phyloP scores from a whole-genome alignment of 176 grass and related monocot genomes.

The Aegilops speltoides region DNA sequence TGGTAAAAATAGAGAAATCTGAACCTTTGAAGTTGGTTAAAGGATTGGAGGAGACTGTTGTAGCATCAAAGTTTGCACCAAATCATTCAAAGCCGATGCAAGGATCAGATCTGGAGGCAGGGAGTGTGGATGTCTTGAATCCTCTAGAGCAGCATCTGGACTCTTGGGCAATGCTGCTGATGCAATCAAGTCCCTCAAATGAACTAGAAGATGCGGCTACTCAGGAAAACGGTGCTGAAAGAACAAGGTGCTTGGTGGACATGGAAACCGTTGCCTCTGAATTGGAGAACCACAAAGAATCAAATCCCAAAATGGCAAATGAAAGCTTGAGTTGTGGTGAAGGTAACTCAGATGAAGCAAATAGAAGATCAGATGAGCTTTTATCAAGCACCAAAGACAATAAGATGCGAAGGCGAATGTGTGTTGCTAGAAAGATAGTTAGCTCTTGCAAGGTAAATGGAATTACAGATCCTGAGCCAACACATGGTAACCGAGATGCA shows the following conservation, averaged over 20 bases:
- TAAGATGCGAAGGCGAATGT: not conserved
- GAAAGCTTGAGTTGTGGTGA: conserved; percentile 4
- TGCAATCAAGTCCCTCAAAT: not conserved
- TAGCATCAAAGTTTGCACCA: not conserved
- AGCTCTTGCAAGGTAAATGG: not conserved
- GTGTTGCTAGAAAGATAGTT: not conserved
- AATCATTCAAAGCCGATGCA: not conserved
- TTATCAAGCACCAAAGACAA: conserved; percentile 9
- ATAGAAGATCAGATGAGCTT: conserved; percentile 11
- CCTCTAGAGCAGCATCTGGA: not conserved
- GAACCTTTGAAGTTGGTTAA: not conserved
- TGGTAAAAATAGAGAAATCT: not conserved
- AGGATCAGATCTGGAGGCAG: conserved; percentile 1
- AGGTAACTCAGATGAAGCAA: not conserved
- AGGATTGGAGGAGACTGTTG: not conserved
- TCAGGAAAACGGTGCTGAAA: conserved; percentile 9
- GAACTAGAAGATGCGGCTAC: not conserved
- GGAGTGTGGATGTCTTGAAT: not conserved
- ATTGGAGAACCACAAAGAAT: not conserved
- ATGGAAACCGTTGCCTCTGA: not conserved
- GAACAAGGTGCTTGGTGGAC: not conserved
- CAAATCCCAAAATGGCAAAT: conserved; percentile 2
- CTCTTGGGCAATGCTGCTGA: not conserved
- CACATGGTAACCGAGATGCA: not conserved
- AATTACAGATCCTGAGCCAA: not conserved